Base-by-base conservation (phyloP, 2,329 filamentous ascomycete species). In the Plectosphaerella sp. region DNA sequence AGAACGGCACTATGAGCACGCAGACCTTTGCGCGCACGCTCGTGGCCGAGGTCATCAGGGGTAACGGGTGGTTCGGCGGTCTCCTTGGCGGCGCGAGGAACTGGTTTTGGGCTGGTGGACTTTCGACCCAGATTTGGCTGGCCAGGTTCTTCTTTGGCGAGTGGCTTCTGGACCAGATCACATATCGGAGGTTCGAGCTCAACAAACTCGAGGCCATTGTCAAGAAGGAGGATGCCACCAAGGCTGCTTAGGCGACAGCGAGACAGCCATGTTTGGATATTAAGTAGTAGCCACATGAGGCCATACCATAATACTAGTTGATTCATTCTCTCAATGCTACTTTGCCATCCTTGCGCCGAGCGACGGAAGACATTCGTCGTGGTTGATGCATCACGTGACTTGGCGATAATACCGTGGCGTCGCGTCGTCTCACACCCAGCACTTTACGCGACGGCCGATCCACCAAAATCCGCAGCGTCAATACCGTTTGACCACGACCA, bases 1-100 rank as follows among this genome's bases (percentile, higher is more conserved):
- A 67, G 4, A 72, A 69, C 24, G 62, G 66, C 0, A 77, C 77
- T 1, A 66, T 79, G 59, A 64, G 67, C 18, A 76, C 76, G 0
- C 62, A 68, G n/a, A 61, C 51, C 1, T 81, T 76, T 57, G 76
- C 78, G 0, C 52, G 56, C 33, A 65, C 66, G 48, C 55, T 82
- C 3, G 78, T 78, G 5, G 53, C 48, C 1, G 67, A 70, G 25
- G 75, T 75, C 3, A 62, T 80, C 12, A 66, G 57, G 55, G 69
- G 70, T 1, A 67, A 71, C 54, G 67, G 68, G 0, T 70, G 62
- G 54, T 50, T 69, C 2, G 62, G 66, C 0, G 65, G 67, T 0
- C 56, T 62, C 59, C 37, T 69, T n/a, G 68, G 68, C 0, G 61
- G 62, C 0, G 56, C 67, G 9, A 66, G 62, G 1, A 64, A 70